Conservation (phyloP, 192 early-diverging fungal genomes). For the Haplosporangium gracile region DNA sequence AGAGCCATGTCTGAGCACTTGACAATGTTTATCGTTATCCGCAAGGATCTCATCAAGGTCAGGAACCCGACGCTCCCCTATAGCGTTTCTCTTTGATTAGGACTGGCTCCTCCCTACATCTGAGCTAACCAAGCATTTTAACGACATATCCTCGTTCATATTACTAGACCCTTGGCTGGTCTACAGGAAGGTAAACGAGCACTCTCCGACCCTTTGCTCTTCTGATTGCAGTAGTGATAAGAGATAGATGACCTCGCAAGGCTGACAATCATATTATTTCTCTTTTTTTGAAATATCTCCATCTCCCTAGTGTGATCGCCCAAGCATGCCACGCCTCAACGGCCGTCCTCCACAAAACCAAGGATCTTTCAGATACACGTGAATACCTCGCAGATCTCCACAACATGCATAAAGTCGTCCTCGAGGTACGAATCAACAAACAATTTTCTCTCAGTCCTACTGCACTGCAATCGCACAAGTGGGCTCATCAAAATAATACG, state of each 20-base stretch:
- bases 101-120: background rate
- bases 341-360: constrained; percentile 72
- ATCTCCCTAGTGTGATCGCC: constrained; percentile 68
- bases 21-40: constrained; percentile 85
- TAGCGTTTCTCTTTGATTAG: background rate
- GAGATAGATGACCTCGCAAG: background rate
- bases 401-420: constrained; percentile 82
- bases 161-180: constrained; percentile 66
- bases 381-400: constrained; percentile 71
- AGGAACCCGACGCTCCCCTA: too few relatives aligned
- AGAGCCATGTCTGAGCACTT: constrained; percentile 64
- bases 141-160: background rate
- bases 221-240: background rate
- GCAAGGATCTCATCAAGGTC: constrained; percentile 84
- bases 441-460: too few relatives aligned
- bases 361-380: constrained; percentile 71
- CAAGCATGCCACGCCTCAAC: constrained; percentile 82
- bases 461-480: too few relatives aligned
- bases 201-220: background rate
- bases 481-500: background rate
- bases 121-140: background rate
- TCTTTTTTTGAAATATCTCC: background rate
- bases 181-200: constrained; percentile 72
- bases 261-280: background rate
- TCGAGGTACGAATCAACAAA: constrained; percentile 63